Base-by-base conservation (phyloP, 768 basidiomycete genomes). In the Dacryopinax primogenitus region DNA sequence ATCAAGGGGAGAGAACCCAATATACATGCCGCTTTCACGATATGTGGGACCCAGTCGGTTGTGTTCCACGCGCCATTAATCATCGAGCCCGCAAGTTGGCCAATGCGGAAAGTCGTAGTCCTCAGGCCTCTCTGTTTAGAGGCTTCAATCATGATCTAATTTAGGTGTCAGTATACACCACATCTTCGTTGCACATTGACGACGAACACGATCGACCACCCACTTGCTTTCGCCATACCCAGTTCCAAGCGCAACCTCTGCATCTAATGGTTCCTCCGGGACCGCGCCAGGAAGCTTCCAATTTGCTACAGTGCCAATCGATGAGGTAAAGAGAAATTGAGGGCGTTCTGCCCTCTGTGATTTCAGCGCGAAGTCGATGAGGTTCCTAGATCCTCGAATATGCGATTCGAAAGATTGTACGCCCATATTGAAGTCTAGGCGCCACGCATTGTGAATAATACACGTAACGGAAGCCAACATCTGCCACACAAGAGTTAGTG, bases 391-490 rank as follows among this genome's bases (percentile, higher is more conserved):
- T 21, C 80, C 80, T 21, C 71, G 72, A 33, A 84, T 73, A 67
- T 82, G 79, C 2, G 77, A 67, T 66, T 84, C 82, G 63, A 83
- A 84, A 1, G 81, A 83, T 0, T 76, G 72, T 33, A 83, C 70
- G 13, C 77, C 74, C 1, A 82, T 74, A 64, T 81, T 81, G 72
- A 84, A 81, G 70, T 83, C 79, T 23, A 83, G 73, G 0, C 73
- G 74, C 82, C 82, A 82, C 3, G 80, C 79, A 64, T 58, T 58
- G 51, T 58, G 51, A 30, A 58, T 58, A 21, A 58, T 58, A 30
- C 51, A 58, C 9, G 51, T 58, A 13, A 58, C 30, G 9, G 51
- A 58, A 3, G 51, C 26, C 3, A 58, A 15, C 23, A 58, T 3
- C 51, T 58, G 11, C 26, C 11, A 28, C 23, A 9, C 7, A n/a